A percentile compares a stretch with the other conserved stretches of the same genome.
Conservation (phyloP, 2,329 filamentous ascomycete species). For the Fonsecaea pedrosoi region DNA sequence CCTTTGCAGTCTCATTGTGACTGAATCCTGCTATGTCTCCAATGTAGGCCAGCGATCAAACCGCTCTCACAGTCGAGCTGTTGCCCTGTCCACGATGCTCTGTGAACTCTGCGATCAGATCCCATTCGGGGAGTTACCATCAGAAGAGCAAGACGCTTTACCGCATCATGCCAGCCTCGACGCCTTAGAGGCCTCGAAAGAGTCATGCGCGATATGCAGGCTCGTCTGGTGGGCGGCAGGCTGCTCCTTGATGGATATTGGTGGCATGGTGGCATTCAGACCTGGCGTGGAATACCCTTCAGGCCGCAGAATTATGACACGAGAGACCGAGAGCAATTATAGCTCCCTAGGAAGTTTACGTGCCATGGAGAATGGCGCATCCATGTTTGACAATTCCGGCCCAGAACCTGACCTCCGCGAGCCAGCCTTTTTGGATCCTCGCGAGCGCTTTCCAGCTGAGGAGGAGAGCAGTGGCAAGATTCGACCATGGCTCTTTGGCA, state of each 20-base stretch:
- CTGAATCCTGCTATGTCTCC: neutral
- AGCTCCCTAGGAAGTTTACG: neutral
- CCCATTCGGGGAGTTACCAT: neutral
- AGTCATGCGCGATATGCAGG: neutral
- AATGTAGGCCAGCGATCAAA: neutral
- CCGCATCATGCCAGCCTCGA: neutral
- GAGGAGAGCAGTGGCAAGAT: neutral
- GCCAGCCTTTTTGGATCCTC: neutral
- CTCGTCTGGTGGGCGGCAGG: slow-evolving; percentile 4
- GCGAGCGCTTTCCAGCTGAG: neutral
- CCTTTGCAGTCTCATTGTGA: neutral
- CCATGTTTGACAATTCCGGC: neutral
- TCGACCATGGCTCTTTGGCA: neutral
- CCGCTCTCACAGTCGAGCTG: neutral
- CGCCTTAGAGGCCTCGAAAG: neutral
- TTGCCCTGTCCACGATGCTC: neutral
- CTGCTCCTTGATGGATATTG: neutral
- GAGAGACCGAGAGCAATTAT: neutral
- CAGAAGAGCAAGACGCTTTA: neutral
- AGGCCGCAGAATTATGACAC: neutral
- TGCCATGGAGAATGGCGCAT: neutral
- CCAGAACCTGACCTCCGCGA: neutral
- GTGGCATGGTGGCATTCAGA: neutral
- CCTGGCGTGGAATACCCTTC: neutral
- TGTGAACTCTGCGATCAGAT: neutral